Evolutionary conservation across 2,329 filamentous ascomycete species (phyloP), one percentile per base, ranked within the genome.

Genomic region (Trichoderma atroviride): DNA sequence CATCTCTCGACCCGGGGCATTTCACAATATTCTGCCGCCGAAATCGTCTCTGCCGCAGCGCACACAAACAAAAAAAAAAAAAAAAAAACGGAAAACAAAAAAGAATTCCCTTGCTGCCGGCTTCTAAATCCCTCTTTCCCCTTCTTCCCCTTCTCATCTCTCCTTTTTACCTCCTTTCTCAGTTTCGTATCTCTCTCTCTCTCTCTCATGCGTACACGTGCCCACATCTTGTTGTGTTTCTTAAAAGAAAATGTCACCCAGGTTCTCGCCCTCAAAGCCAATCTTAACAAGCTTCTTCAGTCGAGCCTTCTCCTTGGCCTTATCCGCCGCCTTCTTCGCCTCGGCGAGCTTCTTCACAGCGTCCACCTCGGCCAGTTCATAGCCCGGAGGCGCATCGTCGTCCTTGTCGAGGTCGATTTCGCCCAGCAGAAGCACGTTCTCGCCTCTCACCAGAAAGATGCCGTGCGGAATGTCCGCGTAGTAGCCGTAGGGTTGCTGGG

Each of bases 371-470:
- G 89, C 93, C 72, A 79, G 77, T 75, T 88, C 83, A 72, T 91
- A 93, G 37, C 90, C 89, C 0, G 93, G 93, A 16, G 93, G 86
- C 22, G 93, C 85, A 70, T 96, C 90, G 79, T 99, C 96, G 80
- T 99, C 96, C 77, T 92, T 93, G 83, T 99, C 96, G 29, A 99
- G 88, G 79, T 99, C 96, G 75, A 99, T 97, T 81, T 98, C 96
- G 47, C 96, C 96, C 22, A 98, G 87, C 56, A 99, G 85, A 63
- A 97, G 85, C n/a, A 99, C 96, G 79, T 99, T 99, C 83, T 99
- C 96, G 74, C 96, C 96, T 70, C 96, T 87, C 57, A 99, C 93
- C 43, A 98, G 87, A 82, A 96, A 98, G 72, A 97, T 89, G 61
- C 96, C 96, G 69, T 93, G 89, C 13, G 89, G 85, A 70, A 97